Evolutionary conservation across 75 land plant species (phyloP), one percentile per base, ranked within the genome.

Genomic region (Pseudotsuga menziesii): DNA sequence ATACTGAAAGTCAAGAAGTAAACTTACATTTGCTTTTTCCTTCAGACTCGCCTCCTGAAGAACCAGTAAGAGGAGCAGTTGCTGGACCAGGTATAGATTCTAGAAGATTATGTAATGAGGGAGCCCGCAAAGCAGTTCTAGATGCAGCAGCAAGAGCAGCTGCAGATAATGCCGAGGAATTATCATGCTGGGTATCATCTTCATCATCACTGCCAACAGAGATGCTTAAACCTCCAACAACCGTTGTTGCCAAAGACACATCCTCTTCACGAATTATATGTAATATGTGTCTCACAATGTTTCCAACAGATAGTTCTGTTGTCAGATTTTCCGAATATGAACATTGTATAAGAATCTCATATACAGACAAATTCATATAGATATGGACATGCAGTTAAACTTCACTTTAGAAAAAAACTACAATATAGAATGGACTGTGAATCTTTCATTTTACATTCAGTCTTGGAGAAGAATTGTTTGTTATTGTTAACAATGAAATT

Each of bases 191-290:
- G 71, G 4, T 29, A 27, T 85, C 85, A 79, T 87, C 94, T 61
- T 97, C 94, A 78, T 97, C 95, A 78, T 94, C 97, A 86, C 97
- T 94, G 61, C 72, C 89, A 71, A 79, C 82, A 56, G 82, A 73
- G 56, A 88, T 76, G 52, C 69, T 83, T 32, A 87, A 56, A 22
- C 82, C 99, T 48, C 80, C 94, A 44, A 89, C 78, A 72, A 81
- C 83, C 77, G 81, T 82, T 19, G 93, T 83, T 39, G 89, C 76
- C 32, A 93, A 80, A 66, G 99, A 85, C 27, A 90, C 83, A 76
- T 97, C 91, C 76, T 97, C 99, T 77, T 97, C 99, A 56, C 99
- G 82, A 56, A 97, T 97, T 19, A 97, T 92, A 76, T 94, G 98
- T 71, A 97, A 73, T 52, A 94, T 92, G 74, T 98, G 92, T 77